Conservation (phyloP, 2,329 filamentous ascomycete species). For the Cordyceps tenuipes region DNA sequence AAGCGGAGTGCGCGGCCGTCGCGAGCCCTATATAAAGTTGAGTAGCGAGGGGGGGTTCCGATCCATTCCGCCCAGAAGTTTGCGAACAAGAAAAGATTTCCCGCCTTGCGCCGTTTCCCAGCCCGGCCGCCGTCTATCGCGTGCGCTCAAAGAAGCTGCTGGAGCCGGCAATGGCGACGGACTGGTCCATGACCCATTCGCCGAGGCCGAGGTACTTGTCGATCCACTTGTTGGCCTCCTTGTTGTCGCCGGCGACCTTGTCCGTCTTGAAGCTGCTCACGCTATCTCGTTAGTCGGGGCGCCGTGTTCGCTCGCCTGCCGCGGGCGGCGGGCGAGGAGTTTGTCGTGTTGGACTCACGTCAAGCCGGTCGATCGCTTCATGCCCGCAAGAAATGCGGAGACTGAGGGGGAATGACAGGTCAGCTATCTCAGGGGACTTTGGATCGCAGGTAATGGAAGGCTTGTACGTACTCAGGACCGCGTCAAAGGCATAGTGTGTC, state of each 20-base stretch:
- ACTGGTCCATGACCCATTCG: constrained; percentile 98
- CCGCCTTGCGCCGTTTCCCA: not conserved
- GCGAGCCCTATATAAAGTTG: not conserved
- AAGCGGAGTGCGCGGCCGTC: not conserved
- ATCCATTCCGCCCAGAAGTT: not conserved
- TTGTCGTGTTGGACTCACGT: constrained; percentile 62
- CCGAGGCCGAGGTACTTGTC: constrained; percentile 90
- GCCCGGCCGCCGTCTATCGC: constrained; percentile 43
- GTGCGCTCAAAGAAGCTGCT: constrained; percentile 88
- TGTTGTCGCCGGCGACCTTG: constrained; percentile 68
- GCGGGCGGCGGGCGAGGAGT: not conserved
- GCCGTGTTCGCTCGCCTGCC: not conserved
- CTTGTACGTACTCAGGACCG: constrained; percentile 66
- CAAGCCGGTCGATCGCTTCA: constrained; percentile 94
- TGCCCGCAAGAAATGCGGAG: constrained; percentile 91
- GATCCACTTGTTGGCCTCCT: constrained; percentile 79
- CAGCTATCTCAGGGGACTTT: not conserved
- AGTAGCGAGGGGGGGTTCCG: constrained; percentile 1
- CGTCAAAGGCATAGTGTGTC: constrained; percentile 93
- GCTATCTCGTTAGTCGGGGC: constrained; percentile 14
- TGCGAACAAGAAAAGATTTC: not conserved
- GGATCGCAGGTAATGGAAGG: not conserved
- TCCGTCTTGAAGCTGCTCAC: constrained; percentile 77
- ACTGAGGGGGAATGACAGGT: constrained; percentile 41
- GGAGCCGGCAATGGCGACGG: constrained; percentile 80